Evolutionary conservation across 257 asterid species (phyloP), one percentile per base, ranked within the genome.

Genomic region (Nicotiana undulata): DNA sequence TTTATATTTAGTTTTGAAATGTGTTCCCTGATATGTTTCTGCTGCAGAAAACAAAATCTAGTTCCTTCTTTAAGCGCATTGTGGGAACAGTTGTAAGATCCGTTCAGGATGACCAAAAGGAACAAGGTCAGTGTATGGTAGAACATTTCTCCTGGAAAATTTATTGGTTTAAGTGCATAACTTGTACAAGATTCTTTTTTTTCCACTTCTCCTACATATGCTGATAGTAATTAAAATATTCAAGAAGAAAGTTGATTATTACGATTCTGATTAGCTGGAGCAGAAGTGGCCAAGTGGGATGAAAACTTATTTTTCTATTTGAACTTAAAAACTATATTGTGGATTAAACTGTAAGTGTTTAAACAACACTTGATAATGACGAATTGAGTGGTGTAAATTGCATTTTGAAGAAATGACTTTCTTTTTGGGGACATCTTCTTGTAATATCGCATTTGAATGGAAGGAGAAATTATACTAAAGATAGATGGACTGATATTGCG

Each of bases 21-120:
- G 77, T 70, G 79, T 74, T 24, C 79, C 49, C 2, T 1, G 12
- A 49, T 26, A 49, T 74, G 44, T 31, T 49, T 74, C 44, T 86
- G 80, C 86, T 85, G 84, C 97, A 93, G 99, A 92, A 92, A 83
- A 77, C 56, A 77, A 94, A 85, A 82, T 87, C 90, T 77, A 89
- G 86, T 82, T 94, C 99, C 81, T 92, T 96, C 93, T 86, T 96
- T 9, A 92, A 86, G 89, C 89, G 98, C 81, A 85, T 96, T 32
- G 98, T 96, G 37, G 99, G 99, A 70, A 94, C 98, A 28, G 99
- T 96, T 82, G 98, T 94, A 72, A 95, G 99, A 83, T 93, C 99
- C 28, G 98, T 96, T 81, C 96, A 91, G 81, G 99, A 96, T 84
- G 99, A 94, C 89, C 97, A 96, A 87, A 90, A 87, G 75, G 99